phyloP scores from a whole-genome alignment of 2,329 filamentous ascomycete genomes.

The Cladorrhinum sp. region DNA sequence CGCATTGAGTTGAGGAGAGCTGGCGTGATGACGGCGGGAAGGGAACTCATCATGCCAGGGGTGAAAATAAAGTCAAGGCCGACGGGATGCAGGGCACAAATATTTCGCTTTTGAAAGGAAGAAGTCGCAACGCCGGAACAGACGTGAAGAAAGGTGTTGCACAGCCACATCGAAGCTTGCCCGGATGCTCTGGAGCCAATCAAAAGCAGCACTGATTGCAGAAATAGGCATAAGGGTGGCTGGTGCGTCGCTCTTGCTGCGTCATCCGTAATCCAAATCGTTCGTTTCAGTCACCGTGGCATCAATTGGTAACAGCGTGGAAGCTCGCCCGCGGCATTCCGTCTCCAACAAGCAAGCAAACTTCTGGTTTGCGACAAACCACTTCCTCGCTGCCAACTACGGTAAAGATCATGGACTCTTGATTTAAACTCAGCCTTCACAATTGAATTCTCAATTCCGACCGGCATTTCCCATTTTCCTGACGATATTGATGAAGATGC shows the following conservation, averaged over 20 bases:
- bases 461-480: slow-evolving; percentile 14
- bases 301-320: slow-evolving; percentile 27
- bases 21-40: slow-evolving; percentile 39
- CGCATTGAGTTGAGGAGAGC: slow-evolving; percentile 41
- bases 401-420: slow-evolving; percentile 37
- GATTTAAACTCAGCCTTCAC: slow-evolving; percentile 17
- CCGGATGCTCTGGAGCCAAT: not conserved
- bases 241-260: slow-evolving; percentile 8
- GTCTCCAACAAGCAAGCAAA: not conserved
- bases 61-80: not conserved
- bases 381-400: not conserved
- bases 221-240: slow-evolving; percentile 11
- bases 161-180: not conserved
- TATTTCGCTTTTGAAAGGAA: not conserved
- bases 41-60: slow-evolving; percentile 13
- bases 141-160: not conserved
- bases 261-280: slow-evolving; percentile 6
- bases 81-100: not conserved
- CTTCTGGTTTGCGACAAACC: not conserved
- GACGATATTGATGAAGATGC: slow-evolving; percentile 44
- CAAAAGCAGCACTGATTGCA: not conserved
- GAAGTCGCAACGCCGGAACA: not conserved
- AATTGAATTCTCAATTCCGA: slow-evolving; percentile 5
- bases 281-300: slow-evolving; percentile 25
- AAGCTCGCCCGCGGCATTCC: not conserved